Percentiles rank a stretch among this genome's conserved stretches.
Evolutionary conservation across 176 grass and related monocot species (phyloP).

Genomic region (Bromus sterilis): DNA sequence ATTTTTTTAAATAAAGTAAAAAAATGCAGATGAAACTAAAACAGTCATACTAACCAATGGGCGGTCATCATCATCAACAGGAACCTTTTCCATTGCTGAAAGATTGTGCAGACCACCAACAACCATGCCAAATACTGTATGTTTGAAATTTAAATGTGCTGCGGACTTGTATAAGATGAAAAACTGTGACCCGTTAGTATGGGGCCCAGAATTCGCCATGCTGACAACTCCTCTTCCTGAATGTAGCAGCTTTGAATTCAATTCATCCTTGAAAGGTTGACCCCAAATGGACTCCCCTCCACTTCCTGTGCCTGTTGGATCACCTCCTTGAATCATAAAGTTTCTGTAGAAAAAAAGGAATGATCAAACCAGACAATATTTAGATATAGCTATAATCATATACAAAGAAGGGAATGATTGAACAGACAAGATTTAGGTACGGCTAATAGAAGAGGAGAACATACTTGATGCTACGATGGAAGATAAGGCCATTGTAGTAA

Average conservation of each 20-base stretch:
- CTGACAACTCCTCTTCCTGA: constrained; percentile 91
- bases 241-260: constrained; percentile 92
- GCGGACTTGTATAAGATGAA: constrained; percentile 99
- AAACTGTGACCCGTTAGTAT: constrained; percentile 94
- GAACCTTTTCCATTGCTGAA: constrained; percentile 87
- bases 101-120: constrained; percentile 88
- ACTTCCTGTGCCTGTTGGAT: constrained; percentile 90
- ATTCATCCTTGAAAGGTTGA: constrained; percentile 95
- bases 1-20: neutral
- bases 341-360: constrained; percentile 40
- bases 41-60: constrained; percentile 62
- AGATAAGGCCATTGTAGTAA: constrained; percentile 85
- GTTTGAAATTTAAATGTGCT: constrained; percentile 86
- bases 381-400: neutral
- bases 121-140: constrained; percentile 94
- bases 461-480: constrained; percentile 93
- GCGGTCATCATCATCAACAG: constrained; percentile 84
- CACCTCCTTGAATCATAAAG: constrained; percentile 99
- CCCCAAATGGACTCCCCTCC: constrained; percentile 96
- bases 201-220: constrained; percentile 93
- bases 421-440: neutral
- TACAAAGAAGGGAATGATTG: neutral
- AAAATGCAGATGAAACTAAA: neutral
- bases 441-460: neutral
- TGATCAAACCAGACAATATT: neutral